phyloP scores from a whole-genome alignment of 352 stramenopile species.

The Lagenidium sp. region DNA sequence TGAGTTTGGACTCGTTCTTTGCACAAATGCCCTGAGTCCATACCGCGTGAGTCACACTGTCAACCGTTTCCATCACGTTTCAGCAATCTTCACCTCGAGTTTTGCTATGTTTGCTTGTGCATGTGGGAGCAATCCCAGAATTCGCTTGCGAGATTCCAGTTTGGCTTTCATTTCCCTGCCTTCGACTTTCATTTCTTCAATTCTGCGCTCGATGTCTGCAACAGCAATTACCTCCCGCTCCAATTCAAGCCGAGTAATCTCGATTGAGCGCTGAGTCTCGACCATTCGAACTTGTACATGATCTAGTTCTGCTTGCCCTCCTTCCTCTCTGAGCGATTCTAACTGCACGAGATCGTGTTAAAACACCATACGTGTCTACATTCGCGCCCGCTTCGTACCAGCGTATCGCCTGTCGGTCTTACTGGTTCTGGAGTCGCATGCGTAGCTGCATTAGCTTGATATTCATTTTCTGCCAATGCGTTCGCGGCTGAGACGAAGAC shows the following conservation, averaged over 20 bases:
- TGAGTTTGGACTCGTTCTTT: conserved; percentile 38
- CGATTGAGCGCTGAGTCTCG: conserved; percentile 8
- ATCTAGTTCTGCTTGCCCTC: conserved; percentile 8
- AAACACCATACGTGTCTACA: no score
- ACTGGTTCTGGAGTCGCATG: not conserved
- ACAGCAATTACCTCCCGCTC: conserved; percentile 6
- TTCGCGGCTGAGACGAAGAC: not conserved
- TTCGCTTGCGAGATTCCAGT: conserved; percentile 35
- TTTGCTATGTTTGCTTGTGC: conserved; percentile 59
- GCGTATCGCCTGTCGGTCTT: not conserved
- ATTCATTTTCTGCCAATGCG: not conserved
- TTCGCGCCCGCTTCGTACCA: no score
- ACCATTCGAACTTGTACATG: conserved; percentile 6
- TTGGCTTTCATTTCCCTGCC: conserved; percentile 33
- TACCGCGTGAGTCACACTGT: no score
- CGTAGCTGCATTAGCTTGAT: not conserved
- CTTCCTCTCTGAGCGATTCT: conserved; percentile 3
- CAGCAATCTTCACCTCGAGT: conserved; percentile 24
- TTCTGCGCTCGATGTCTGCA: conserved; percentile 1
- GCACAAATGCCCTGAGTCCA: conserved; percentile 31
- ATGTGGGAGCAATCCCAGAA: conserved; percentile 55
- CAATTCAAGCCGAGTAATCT: conserved; percentile 6
- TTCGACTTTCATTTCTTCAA: conserved; percentile 19
- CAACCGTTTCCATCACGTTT: not conserved
- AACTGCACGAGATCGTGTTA: conserved; percentile 4